These are phyloP conservation scores for Chrysosporium keratinophilum DNA, from an alignment of 2,329 filamentous ascomycete species.

Conservation along the genomic window DNA sequence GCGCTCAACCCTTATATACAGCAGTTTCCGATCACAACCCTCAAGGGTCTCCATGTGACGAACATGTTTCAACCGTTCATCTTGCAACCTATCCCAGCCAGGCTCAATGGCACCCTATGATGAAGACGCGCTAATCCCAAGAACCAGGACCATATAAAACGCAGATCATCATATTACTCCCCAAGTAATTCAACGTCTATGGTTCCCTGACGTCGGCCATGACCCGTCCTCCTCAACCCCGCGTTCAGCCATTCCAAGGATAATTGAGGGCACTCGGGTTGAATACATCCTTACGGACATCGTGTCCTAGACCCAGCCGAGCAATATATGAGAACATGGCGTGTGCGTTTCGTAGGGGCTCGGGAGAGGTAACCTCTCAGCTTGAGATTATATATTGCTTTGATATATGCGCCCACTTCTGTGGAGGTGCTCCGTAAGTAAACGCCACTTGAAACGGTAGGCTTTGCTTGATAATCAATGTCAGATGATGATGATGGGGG, in stretches of 20 bases:
- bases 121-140: background rate
- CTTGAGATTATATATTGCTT: slow-evolving; percentile 1
- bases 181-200: background rate
- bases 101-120: background rate
- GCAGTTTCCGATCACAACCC: background rate
- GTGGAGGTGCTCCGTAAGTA: background rate
- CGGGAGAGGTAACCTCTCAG: background rate
- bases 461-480: no score
- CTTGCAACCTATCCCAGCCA: background rate
- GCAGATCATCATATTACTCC: slow-evolving; percentile 1
- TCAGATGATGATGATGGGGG: no score
- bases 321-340: background rate
- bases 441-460: no score
- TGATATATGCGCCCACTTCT: background rate
- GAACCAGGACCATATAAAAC: background rate
- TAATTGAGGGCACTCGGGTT: background rate
- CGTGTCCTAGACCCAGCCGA: background rate
- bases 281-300: background rate
- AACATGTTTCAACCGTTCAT: background rate
- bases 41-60: background rate
- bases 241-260: background rate
- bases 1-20: background rate
- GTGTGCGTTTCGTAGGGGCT: background rate
- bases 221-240: background rate
- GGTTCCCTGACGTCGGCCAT: background rate